Evolutionary conservation across 352 stramenopile species (phyloP).

Genomic region (Phytophthora pinifolia): DNA sequence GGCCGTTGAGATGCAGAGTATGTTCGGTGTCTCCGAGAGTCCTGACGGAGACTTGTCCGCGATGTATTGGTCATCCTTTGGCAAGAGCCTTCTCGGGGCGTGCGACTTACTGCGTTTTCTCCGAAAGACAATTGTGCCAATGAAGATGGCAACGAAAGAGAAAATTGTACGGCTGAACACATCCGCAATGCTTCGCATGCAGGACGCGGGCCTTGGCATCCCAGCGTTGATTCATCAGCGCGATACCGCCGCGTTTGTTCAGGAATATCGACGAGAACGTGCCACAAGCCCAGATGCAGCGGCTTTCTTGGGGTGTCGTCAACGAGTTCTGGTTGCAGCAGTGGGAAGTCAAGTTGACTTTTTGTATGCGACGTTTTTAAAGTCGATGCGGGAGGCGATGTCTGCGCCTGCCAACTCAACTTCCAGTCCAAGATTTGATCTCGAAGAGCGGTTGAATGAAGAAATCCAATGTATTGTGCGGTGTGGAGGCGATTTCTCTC

Average conservation of each 20-base stretch:
- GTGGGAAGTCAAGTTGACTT: constrained; percentile 48
- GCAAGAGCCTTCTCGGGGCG: constrained; percentile 65
- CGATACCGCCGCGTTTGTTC: constrained; percentile 47
- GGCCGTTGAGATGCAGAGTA: constrained; percentile 51
- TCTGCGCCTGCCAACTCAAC: constrained; percentile 17
- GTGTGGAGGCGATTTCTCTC: constrained; percentile 36
- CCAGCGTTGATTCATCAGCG: constrained; percentile 62
- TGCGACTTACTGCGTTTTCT: constrained; percentile 70
- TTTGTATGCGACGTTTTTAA: constrained; percentile 48
- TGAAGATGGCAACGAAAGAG: constrained; percentile 51
- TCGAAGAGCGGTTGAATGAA: constrained; percentile 55
- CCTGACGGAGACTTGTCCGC: constrained; percentile 12
- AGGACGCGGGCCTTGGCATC: constrained; percentile 52
- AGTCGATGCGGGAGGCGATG: constrained; percentile 36
- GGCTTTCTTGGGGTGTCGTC: constrained; percentile 44
- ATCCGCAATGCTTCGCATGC: constrained; percentile 47
- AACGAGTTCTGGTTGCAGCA: constrained; percentile 36
- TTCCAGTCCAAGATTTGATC: constrained; percentile 24
- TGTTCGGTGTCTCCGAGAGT: constrained; percentile 39
- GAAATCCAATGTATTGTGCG: constrained; percentile 49
- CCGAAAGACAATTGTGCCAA: constrained; percentile 43
- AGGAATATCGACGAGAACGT: constrained; percentile 42
- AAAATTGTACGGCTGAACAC: constrained; percentile 62
- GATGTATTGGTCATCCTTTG: constrained; percentile 79
- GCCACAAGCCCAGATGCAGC: constrained; percentile 30